Evolutionary conservation across 2,329 filamentous ascomycete genomes (phyloP), one percentile per base, ranked within the genome.

Genomic region (Calonectria pseudoturangicola): DNA sequence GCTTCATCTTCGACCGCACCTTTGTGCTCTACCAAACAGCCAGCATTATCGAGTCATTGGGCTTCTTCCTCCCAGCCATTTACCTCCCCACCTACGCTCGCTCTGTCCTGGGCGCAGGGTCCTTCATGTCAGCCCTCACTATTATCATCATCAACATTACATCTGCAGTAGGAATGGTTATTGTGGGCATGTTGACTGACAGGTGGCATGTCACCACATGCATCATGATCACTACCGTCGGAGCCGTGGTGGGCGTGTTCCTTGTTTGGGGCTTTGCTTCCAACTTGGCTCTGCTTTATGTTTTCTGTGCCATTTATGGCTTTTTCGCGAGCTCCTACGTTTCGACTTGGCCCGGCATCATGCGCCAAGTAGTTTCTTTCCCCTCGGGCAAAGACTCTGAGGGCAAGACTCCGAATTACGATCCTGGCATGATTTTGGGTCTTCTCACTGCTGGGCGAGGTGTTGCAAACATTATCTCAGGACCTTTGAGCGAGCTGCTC

Each of bases 301-400:
- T 88, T 16, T 93, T 92, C 79, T 89, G 90, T 21, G 80, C 91
- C 25, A 84, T 87, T 21, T 93, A 91, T 77, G 92, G 91, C 1
- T 87, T 92, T 73, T 93, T 92, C 64, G 90, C 91, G 0, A 89
- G 90, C 2, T 88, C 88, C 0, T 93, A 90, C 78, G 89, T 88
- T 25, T 88, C 88, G 0, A 89, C 89, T 0, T 93, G 90, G 90
- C 86, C 87, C 5, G 89, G 88, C 0, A 85, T 89, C 74, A 87
- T 87, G 84, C 82, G 76, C 58, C 82, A 86, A 27, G 78, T 87
- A 5, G 75, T 67, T 5, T 75, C 65, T 4, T 71, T 66, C n/a
- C 30, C 68, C 4, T 63, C 72, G n/a, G 25, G 25, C 21, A 73
- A 67, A 8, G 65, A 68, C 56, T 16, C 51, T 15, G 27, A 33